phyloP scores from a whole-genome alignment of 106 monocot genomes.

The Dendrobium huoshanense region DNA sequence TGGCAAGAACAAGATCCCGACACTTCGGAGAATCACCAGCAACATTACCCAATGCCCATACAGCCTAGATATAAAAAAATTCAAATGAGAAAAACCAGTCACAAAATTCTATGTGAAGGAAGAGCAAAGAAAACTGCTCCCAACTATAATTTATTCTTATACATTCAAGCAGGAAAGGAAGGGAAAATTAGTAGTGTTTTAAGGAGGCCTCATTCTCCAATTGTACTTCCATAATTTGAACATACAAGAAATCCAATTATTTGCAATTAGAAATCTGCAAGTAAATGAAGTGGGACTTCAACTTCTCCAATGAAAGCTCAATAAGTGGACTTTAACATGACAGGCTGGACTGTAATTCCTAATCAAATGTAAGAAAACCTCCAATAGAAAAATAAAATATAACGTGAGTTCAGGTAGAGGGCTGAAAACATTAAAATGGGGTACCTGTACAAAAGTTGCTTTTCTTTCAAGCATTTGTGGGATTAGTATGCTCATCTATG shows the following conservation, averaged over 20 bases:
- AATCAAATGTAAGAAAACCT: background rate
- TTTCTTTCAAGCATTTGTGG: background rate
- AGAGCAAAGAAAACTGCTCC: background rate
- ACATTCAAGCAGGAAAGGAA: background rate
- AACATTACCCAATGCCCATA: constrained; percentile 50
- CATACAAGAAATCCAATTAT: background rate
- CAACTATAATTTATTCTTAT: background rate
- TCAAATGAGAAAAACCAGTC: background rate
- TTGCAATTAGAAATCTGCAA: background rate
- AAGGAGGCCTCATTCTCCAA: background rate
- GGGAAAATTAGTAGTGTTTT: background rate
- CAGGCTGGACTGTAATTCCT: background rate
- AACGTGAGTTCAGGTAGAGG: background rate
- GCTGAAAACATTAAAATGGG: background rate
- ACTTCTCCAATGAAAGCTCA: background rate
- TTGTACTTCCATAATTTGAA: background rate
- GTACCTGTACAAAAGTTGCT: background rate
- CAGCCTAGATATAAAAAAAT: constrained; percentile 18
- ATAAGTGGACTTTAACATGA: background rate
- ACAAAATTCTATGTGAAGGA: background rate
- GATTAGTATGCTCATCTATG: background rate
- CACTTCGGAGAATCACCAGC: constrained; percentile 53
- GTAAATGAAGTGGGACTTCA: background rate
- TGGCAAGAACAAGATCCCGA: constrained; percentile 38
- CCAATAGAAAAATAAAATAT: background rate